These are phyloP conservation scores for Tricholoma flavovirens DNA, from an alignment of 768 basidiomycete genomes.

Conservation along the genomic window DNA sequence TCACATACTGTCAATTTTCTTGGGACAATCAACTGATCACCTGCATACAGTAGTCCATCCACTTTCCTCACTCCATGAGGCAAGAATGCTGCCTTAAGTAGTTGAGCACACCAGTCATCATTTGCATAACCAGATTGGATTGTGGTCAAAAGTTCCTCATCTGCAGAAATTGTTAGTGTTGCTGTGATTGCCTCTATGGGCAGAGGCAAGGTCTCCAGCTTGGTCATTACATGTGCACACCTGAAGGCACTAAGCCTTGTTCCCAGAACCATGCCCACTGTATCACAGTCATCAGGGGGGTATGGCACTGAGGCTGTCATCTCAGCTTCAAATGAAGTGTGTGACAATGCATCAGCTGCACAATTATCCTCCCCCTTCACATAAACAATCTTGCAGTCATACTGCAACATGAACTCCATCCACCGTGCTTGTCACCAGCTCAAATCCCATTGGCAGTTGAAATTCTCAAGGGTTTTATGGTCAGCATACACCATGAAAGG, in stretches of 20 bases:
- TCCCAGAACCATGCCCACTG: neutral
- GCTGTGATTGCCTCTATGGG: neutral
- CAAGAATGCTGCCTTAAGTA: constrained; percentile 1
- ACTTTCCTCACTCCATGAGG: neutral
- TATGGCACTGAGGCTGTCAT: neutral
- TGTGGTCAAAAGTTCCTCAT: neutral
- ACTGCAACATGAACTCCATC: constrained; percentile 26
- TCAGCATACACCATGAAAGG: constrained; percentile 16
- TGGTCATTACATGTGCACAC: neutral
- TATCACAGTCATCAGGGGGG: neutral
- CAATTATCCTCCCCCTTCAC: no score
- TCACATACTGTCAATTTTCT: neutral
- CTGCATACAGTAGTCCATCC: no score
- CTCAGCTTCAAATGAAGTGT: no score
- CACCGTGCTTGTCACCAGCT: constrained; percentile 17
- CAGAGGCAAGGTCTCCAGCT: neutral
- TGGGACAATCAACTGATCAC: neutral
- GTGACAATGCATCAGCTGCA: no score
- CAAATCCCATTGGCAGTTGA: constrained; percentile 12
- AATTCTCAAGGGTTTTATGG: no score
- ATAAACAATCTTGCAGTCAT: no score
- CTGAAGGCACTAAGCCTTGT: neutral
- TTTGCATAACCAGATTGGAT: neutral
- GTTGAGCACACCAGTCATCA: neutral
- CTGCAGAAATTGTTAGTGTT: no score